Conservation (phyloP, 75 land plant species). For the Selaginella tamariscina region DNA sequence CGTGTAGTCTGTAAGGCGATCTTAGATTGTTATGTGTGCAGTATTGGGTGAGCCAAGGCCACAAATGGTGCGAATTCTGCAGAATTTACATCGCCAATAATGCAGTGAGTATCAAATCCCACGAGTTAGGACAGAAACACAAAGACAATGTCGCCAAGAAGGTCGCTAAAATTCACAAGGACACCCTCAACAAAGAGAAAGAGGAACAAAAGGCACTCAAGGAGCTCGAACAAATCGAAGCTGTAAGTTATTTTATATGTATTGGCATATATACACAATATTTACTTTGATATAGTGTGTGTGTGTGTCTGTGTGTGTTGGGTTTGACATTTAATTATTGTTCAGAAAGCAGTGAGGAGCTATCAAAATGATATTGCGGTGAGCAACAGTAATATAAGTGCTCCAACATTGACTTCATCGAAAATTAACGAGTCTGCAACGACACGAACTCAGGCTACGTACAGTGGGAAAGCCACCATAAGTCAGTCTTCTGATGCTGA, state of each 20-base stretch:
- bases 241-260: conserved; percentile 48
- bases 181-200: conserved; percentile 64
- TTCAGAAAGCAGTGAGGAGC: conserved; percentile 86
- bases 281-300: too few relatives aligned
- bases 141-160: conserved; percentile 75
- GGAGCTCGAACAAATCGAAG: conserved; percentile 66
- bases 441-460: background rate
- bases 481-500: background rate
- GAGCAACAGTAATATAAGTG: background rate
- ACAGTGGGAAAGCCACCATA: background rate
- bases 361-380: conserved; percentile 78
- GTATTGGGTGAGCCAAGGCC: conserved; percentile 99
- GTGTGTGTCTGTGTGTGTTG: background rate
- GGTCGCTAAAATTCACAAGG: conserved; percentile 59
- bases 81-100: conserved; percentile 87
- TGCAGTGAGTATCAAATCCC: conserved; percentile 72
- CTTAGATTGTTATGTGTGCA: conserved; percentile 31
- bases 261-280: too few relatives aligned
- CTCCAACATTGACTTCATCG: background rate
- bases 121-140: conserved; percentile 82
- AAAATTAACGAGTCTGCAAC: background rate
- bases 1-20: too few relatives aligned
- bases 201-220: conserved; percentile 48
- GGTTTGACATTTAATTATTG: background rate
- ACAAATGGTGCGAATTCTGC: conserved; percentile 98